These are phyloP conservation scores for Apophysomyces elegans DNA, from an alignment of 371 early-diverging fungal genomes.

Conservation along the genomic window DNA sequence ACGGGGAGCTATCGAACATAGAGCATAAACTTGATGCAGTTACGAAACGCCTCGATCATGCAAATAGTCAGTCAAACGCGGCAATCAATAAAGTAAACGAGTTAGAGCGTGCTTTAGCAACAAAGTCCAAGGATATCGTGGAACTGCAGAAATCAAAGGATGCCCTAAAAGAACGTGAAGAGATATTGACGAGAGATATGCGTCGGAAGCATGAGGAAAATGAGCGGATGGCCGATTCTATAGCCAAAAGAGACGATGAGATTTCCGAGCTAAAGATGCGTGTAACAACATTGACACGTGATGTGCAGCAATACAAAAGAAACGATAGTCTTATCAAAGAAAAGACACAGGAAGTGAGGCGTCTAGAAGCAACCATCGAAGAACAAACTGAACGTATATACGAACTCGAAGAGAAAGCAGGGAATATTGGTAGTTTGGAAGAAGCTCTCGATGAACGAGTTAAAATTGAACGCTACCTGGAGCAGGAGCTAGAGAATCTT, in stretches of 20 bases:
- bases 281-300: not conserved
- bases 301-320: not conserved
- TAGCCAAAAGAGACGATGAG: not conserved
- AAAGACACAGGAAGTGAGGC: not conserved
- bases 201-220: not conserved
- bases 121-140: not conserved
- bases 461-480: not conserved
- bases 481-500: not conserved
- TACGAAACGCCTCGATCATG: not conserved
- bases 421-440: not conserved
- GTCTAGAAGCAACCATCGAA: not conserved
- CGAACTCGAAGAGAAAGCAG: not conserved
- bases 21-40: not conserved
- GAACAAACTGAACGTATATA: constrained; percentile 1
- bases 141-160: not conserved
- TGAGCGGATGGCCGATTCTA: not conserved
- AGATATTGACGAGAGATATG: not conserved
- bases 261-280: not conserved
- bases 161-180: not conserved
- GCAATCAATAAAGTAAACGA: not conserved
- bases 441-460: not conserved
- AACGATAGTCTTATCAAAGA: not conserved
- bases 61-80: not conserved
- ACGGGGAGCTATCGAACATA: constrained; percentile 1
- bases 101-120: not conserved